phyloP scores from a whole-genome alignment of 1,284 basidiomycete species.

The Pyrrhoderma lamaoense region DNA sequence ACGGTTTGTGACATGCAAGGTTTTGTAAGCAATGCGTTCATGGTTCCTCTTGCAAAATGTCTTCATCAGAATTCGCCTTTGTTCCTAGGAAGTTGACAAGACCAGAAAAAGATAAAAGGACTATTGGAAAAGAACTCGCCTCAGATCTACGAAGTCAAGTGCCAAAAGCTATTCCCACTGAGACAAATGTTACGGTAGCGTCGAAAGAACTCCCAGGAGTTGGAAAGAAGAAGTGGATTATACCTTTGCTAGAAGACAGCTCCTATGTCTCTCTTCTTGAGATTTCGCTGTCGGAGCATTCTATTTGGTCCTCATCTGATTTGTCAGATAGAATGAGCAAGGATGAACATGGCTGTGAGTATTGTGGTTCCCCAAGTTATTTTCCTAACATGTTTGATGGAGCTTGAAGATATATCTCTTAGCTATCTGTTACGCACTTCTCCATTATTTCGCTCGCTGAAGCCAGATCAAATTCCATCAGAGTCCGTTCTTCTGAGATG shows the following conservation, averaged over 20 bases:
- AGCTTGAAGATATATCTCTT: constrained; percentile 48
- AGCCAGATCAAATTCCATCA: constrained; percentile 25
- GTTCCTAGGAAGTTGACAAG: constrained; percentile 13
- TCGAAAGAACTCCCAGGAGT: not conserved
- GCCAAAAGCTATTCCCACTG: not conserved
- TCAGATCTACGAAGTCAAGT: not conserved
- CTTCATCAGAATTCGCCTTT: constrained; percentile 8
- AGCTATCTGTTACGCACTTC: constrained; percentile 26
- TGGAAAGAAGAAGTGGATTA: constrained; percentile 6
- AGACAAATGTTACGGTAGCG: not conserved
- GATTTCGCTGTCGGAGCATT: constrained; percentile 59
- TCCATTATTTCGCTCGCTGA: constrained; percentile 1
- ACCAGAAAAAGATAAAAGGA: not conserved
- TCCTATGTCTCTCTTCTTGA: constrained; percentile 43
- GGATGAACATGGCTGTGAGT: constrained; percentile 46
- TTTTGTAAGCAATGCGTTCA: too few relatives aligned
- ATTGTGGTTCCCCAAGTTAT: constrained; percentile 9
- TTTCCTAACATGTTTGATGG: constrained; percentile 19
- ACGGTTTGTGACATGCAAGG: too few relatives aligned
- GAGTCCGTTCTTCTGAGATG: constrained; percentile 50
- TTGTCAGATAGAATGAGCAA: constrained; percentile 42
- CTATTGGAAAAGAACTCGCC: not conserved
- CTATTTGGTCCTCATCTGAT: constrained; percentile 50
- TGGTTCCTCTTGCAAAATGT: not conserved
- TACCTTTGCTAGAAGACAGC: constrained; percentile 25